Evolutionary conservation across 192 early-diverging fungal genomes (phyloP).

Genomic region (Chytriomyces hyalinus): DNA sequence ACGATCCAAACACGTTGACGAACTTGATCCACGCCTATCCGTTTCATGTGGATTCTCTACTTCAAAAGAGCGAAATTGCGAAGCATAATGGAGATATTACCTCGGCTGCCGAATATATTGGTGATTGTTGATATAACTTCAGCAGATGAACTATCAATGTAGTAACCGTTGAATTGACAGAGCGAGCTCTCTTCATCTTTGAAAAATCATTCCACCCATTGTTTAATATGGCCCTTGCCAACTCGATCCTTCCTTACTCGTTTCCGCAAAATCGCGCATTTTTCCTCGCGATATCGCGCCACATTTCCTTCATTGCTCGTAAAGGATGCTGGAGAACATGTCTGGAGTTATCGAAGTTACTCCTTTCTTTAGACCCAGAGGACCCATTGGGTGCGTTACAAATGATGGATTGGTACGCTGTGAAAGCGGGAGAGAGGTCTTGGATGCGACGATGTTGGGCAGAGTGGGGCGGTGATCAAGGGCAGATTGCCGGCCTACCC

Average conservation of each 20-base stretch:
- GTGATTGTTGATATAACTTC: conserved; percentile 33
- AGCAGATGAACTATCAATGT: background rate
- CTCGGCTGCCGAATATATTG: conserved; percentile 79
- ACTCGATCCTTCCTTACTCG: conserved; percentile 71
- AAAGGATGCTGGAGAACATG: conserved; percentile 93
- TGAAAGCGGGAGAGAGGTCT: conserved; percentile 72
- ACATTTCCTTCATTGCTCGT: conserved; percentile 83
- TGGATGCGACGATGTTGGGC: conserved; percentile 51
- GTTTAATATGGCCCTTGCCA: conserved; percentile 72
- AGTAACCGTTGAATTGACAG: conserved; percentile 33
- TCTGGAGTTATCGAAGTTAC: conserved; percentile 85
- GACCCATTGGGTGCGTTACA: conserved; percentile 80
- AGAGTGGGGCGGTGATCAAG: conserved; percentile 46
- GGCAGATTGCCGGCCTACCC: conserved; percentile 53
- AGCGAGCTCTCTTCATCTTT: conserved; percentile 86
- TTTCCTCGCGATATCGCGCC: conserved; percentile 81
- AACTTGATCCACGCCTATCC: conserved; percentile 75
- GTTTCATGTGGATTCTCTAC: conserved; percentile 84
- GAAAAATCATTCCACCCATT: conserved; percentile 80
- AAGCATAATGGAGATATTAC: conserved; percentile 84
- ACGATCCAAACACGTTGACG: conserved; percentile 75
- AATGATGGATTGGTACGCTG: conserved; percentile 84
- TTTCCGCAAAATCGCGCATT: conserved; percentile 80
- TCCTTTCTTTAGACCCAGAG: conserved; percentile 73
- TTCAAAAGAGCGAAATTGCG: conserved; percentile 84